These are phyloP conservation scores for Eragrostis curvula DNA, from an alignment of 176 grass and related monocot species.

Conservation along the genomic window DNA sequence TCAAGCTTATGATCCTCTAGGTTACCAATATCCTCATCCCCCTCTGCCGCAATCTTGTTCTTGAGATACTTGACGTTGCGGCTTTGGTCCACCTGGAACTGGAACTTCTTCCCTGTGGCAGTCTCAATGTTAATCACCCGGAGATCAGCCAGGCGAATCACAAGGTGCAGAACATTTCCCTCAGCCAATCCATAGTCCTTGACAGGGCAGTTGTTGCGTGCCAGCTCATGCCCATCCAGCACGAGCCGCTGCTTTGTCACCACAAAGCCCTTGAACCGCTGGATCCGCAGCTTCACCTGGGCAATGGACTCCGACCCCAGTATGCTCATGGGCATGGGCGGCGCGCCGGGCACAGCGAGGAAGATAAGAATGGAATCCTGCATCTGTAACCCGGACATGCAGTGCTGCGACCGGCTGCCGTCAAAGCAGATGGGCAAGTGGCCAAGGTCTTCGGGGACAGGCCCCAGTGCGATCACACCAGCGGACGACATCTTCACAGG, in stretches of 20 bases:
- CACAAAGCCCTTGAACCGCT: conserved; percentile 70
- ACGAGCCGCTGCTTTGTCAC: conserved; percentile 74
- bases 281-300: conserved; percentile 81
- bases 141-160: conserved; percentile 67
- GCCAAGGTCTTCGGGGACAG: conserved; percentile 37
- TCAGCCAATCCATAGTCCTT: conserved; percentile 68
- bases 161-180: conserved; percentile 74
- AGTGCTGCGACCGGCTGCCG: conserved; percentile 46
- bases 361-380: conserved; percentile 71
- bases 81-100: conserved; percentile 62
- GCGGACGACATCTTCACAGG: conserved; percentile 55
- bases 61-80: conserved; percentile 65
- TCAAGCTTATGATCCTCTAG: conserved; percentile 58
- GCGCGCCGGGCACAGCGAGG: conserved; percentile 59
- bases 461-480: conserved; percentile 44
- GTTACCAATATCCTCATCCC: conserved; percentile 43
- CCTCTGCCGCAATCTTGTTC: conserved; percentile 55
- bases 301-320: conserved; percentile 72
- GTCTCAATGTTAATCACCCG: conserved; percentile 65
- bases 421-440: conserved; percentile 51
- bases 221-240: conserved; percentile 70
- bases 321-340: conserved; percentile 61
- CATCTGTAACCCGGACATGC: conserved; percentile 29
- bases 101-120: conserved; percentile 56
- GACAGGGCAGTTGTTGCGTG: conserved; percentile 58